These are phyloP conservation scores for Didymella keratinophila DNA, from an alignment of 2,329 filamentous ascomycete species.

Conservation along the genomic window DNA sequence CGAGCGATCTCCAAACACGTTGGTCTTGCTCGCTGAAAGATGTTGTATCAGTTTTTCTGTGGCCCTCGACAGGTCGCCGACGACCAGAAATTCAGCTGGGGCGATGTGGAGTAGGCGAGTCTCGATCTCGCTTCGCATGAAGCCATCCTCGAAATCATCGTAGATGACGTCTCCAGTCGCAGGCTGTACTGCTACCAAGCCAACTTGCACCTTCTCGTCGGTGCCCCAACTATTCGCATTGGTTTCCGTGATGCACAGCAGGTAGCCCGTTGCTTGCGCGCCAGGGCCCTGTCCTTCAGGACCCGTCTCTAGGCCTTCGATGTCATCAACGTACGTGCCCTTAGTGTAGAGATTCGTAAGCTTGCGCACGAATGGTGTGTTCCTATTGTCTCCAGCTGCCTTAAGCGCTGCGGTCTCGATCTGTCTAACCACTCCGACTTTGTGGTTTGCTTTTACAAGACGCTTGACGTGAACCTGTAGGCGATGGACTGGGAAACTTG, in stretches of 20 bases:
- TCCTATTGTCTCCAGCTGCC: constrained; percentile 92
- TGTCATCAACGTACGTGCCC: constrained; percentile 94
- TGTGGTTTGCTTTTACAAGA: constrained; percentile 89
- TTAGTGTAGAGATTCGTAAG: constrained; percentile 98
- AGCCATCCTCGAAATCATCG: constrained; percentile 94
- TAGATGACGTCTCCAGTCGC: constrained; percentile 96
- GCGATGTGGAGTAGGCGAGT: constrained; percentile 94
- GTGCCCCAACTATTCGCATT: constrained; percentile 81
- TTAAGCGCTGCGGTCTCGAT: constrained; percentile 95
- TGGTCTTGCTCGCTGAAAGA: constrained; percentile 84
- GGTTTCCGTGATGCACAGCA: constrained; percentile 89
- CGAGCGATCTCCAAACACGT: constrained; percentile 89
- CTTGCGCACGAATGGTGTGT: constrained; percentile 88
- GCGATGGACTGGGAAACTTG: constrained; percentile 91
- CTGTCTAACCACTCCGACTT: constrained; percentile 94
- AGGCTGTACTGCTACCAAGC: constrained; percentile 92
- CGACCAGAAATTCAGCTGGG: constrained; percentile 92
- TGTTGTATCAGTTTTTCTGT: constrained; percentile 93
- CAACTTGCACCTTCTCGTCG: constrained; percentile 92
- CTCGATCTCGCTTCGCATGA: constrained; percentile 96
- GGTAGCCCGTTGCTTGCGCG: constrained; percentile 75
- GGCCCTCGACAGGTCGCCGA: constrained; percentile 86
- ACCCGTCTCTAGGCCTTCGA: constrained; percentile 73
- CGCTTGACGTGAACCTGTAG: constrained; percentile 93
- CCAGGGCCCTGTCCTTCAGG: constrained; percentile 61